These are phyloP conservation scores for Porphyrellus cyaneotinctus DNA, from an alignment of 768 basidiomycete genomes.

Conservation along the genomic window DNA sequence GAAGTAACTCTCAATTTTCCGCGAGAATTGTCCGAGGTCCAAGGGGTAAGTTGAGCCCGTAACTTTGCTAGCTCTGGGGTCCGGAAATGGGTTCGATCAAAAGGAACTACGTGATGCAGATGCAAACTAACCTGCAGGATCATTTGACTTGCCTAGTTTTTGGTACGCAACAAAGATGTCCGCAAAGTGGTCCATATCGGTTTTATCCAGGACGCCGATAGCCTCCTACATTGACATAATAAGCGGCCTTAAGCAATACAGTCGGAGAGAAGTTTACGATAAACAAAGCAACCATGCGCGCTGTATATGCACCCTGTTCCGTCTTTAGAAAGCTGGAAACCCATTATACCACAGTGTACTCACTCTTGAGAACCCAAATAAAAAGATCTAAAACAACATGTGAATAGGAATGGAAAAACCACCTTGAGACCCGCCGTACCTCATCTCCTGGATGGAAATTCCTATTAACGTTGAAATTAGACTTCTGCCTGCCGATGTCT, in stretches of 20 bases:
- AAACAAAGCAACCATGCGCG: constrained; percentile 67
- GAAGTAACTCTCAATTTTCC: constrained; percentile 52
- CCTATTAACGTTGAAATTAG: constrained; percentile 32
- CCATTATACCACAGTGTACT: constrained; percentile 9
- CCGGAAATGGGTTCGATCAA: not conserved
- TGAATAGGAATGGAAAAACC: constrained; percentile 2
- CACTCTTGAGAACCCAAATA: constrained; percentile 76
- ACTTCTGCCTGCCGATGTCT: not conserved
- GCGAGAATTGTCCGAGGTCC: constrained; percentile 48
- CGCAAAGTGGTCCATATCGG: constrained; percentile 69
- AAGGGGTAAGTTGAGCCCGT: constrained; percentile 46
- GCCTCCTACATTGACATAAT: constrained; percentile 43
- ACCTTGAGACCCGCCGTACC: constrained; percentile 32
- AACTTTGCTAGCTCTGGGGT: constrained; percentile 36
- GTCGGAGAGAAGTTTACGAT: constrained; percentile 19
- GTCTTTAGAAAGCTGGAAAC: constrained; percentile 3
- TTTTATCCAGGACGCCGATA: constrained; percentile 67
- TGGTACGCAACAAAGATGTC: constrained; percentile 59
- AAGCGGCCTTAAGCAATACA: not conserved
- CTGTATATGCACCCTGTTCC: constrained; percentile 69
- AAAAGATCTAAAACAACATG: constrained; percentile 51
- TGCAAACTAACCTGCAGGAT: constrained; percentile 38
- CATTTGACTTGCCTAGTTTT: constrained; percentile 52
- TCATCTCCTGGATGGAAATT: constrained; percentile 73
- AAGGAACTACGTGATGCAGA: not conserved